These are phyloP conservation scores for Primulina huaijiensis DNA, from an alignment of 257 asterid species.

Conservation along the genomic window DNA sequence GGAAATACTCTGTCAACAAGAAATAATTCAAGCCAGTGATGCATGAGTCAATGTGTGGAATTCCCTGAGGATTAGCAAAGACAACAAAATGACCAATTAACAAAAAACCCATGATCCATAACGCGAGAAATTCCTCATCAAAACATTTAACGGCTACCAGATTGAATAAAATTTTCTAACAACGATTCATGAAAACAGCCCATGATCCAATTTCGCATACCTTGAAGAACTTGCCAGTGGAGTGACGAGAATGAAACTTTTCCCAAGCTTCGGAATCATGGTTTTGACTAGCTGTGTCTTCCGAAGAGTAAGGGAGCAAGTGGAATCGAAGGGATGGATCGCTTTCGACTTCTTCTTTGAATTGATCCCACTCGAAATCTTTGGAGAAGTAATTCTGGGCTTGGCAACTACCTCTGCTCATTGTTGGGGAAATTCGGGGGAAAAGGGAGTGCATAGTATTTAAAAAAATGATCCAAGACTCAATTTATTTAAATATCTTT, in stretches of 20 bases:
- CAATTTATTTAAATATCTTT: too few relatives aligned
- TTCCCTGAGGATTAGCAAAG: too few relatives aligned
- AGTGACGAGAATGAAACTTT: conserved; percentile 69
- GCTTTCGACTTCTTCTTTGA: conserved; percentile 56
- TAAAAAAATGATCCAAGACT: too few relatives aligned
- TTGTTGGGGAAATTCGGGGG: too few relatives aligned
- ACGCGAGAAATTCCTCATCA: neutral
- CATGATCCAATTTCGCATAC: conserved; percentile 22
- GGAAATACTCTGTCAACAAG: neutral
- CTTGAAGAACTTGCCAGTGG: conserved; percentile 91
- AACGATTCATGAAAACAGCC: neutral
- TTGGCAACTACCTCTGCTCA: conserved; percentile 28
- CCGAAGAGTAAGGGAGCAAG: conserved; percentile 39
- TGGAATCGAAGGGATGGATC: conserved; percentile 60
- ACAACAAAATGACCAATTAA: too few relatives aligned
- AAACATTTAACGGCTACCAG: neutral
- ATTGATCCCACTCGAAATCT: conserved; percentile 74
- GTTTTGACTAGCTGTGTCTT: neutral
- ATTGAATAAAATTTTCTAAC: too few relatives aligned
- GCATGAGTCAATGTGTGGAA: too few relatives aligned
- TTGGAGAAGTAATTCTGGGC: conserved; percentile 66
- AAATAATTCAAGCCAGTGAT: too few relatives aligned
- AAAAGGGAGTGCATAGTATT: too few relatives aligned
- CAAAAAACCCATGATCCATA: neutral
- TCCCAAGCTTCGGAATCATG: conserved; percentile 73